A percentile compares a stretch with the other conserved stretches of the same genome.
phyloP scores from a whole-genome alignment of 495 filamentous ascomycete genomes.

The Aspergillus incahuasiensis region DNA sequence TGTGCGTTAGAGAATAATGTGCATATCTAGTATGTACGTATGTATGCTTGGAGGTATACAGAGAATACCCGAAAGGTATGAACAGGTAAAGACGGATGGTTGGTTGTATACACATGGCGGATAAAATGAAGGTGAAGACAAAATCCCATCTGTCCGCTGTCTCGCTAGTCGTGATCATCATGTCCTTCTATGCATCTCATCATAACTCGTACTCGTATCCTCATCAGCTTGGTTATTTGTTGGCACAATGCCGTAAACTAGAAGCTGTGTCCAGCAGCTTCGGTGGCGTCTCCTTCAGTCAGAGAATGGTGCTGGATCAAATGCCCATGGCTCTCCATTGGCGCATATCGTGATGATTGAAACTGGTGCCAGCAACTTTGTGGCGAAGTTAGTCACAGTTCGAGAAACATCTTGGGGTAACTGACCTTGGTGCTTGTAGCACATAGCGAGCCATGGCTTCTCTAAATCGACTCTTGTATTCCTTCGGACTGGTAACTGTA shows the following conservation, averaged over 20 bases:
- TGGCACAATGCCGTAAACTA: neutral
- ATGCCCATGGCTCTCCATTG: slow-evolving; percentile 29
- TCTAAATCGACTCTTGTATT: slow-evolving; percentile 93
- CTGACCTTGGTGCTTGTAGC: slow-evolving; percentile 62
- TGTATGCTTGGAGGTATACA: neutral
- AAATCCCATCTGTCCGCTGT: neutral
- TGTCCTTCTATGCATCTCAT: slow-evolving; percentile 8
- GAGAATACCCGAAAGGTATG: neutral
- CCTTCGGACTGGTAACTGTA: slow-evolving; percentile 94
- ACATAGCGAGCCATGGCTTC: slow-evolving; percentile 96
- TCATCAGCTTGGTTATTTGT: neutral
- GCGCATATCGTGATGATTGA: slow-evolving; percentile 43
- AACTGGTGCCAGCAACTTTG: slow-evolving; percentile 74
- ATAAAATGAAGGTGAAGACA: neutral
- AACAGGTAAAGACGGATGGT: neutral
- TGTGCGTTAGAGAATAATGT: neutral
- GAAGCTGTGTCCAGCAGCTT: slow-evolving; percentile 1
- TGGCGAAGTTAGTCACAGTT: slow-evolving; percentile 4
- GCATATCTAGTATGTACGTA: neutral
- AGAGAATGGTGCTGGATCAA: slow-evolving; percentile 17
- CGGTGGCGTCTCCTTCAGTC: slow-evolving; percentile 19
- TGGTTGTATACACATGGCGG: neutral
- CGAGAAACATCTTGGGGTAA: neutral
- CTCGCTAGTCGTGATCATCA: slow-evolving; percentile 2
- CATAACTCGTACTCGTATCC: slow-evolving; percentile 10